Conservation (phyloP, 108 stramenopile genomes). For the Pseudonitzschia multiseries region DNA sequence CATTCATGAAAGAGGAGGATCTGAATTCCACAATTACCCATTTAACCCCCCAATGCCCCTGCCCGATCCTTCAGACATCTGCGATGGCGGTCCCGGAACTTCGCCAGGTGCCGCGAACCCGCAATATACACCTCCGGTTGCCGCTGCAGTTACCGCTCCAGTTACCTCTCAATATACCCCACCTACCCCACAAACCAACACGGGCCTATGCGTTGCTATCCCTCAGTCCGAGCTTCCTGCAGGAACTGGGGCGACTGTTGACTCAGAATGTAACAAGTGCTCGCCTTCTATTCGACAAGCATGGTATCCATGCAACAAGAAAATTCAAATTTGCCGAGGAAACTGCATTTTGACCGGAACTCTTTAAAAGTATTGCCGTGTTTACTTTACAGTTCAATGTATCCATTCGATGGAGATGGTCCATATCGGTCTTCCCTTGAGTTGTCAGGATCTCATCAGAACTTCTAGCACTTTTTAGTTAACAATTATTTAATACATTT, state of each 20-base stretch:
- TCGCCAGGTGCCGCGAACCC: background rate
- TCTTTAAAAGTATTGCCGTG: too few relatives aligned
- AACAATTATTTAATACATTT: too few relatives aligned
- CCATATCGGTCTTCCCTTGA: too few relatives aligned
- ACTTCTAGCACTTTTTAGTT: too few relatives aligned
- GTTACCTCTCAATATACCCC: background rate
- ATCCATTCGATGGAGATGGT: too few relatives aligned
- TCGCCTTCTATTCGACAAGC: background rate
- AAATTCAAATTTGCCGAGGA: too few relatives aligned
- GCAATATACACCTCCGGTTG: background rate
- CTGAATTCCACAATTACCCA: slow-evolving; percentile 31
- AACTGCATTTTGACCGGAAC: too few relatives aligned
- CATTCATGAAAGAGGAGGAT: slow-evolving; percentile 15
- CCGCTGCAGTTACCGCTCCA: too few relatives aligned
- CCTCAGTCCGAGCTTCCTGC: background rate
- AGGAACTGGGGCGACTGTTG: background rate
- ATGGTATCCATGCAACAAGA: too few relatives aligned
- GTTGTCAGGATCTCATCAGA: too few relatives aligned
- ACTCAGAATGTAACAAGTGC: background rate
- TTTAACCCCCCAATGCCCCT: slow-evolving; percentile 28
- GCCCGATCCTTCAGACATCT: background rate
- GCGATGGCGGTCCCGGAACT: background rate
- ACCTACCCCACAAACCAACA: too few relatives aligned
- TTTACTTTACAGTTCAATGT: too few relatives aligned
- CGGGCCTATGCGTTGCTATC: background rate